Percentiles rank a stretch among this genome's conserved stretches.
phyloP scores from a whole-genome alignment of 257 asterid species.

The Nicotiana undulata region DNA sequence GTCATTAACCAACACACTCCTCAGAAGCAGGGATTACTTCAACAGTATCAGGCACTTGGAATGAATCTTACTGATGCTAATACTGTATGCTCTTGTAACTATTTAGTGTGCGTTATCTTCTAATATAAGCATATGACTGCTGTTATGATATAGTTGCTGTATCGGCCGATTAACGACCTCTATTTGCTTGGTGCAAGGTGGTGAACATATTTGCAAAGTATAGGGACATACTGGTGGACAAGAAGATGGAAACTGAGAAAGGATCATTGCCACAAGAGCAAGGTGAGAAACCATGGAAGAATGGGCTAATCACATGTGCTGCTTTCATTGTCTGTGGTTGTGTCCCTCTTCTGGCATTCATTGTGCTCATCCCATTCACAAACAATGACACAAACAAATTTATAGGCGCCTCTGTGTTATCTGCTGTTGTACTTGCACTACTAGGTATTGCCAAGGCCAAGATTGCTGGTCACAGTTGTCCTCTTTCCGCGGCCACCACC shows the following conservation, averaged over 20 bases:
- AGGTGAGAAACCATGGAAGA: slow-evolving; percentile 49
- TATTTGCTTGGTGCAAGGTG: slow-evolving; percentile 20
- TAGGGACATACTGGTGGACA: slow-evolving; percentile 37
- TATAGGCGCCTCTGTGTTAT: slow-evolving; percentile 47
- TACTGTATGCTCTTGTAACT: slow-evolving; percentile 11
- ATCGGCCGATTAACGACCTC: background rate
- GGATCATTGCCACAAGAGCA: slow-evolving; percentile 27
- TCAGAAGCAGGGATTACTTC: slow-evolving; percentile 33
- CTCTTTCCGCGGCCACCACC: slow-evolving; percentile 23
- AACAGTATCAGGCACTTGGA: slow-evolving; percentile 40
- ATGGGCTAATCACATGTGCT: slow-evolving; percentile 36
- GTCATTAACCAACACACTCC: slow-evolving; percentile 25
- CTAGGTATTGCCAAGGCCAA: slow-evolving; percentile 48
- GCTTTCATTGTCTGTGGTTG: slow-evolving; percentile 44
- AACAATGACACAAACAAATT: slow-evolving; percentile 31
- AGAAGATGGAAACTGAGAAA: slow-evolving; percentile 37
- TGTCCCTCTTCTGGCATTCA: slow-evolving; percentile 45
- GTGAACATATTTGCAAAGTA: slow-evolving; percentile 49
- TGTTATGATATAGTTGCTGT: background rate
- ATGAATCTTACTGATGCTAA: slow-evolving; percentile 44
- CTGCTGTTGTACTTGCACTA: slow-evolving; percentile 36
- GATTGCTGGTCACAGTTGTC: slow-evolving; percentile 40
- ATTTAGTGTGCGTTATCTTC: background rate
- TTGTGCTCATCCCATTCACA: slow-evolving; percentile 52
- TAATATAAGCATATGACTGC: too few species aligned